Evolutionary conservation across 2,329 filamentous ascomycete species (phyloP).

Genomic region (Corinectria fuckeliana): DNA sequence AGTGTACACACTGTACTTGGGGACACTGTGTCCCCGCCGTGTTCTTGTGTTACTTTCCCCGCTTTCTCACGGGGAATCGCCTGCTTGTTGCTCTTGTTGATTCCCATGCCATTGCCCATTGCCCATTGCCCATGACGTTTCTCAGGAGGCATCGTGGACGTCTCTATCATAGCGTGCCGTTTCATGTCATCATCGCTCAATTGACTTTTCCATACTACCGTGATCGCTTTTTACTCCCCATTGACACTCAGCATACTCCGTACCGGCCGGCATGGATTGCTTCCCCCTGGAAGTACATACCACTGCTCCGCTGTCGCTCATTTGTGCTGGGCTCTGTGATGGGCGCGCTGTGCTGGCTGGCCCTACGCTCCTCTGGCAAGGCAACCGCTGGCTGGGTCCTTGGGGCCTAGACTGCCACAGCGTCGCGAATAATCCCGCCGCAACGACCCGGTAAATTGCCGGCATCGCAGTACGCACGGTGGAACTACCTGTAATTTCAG

Average conservation of each 20-base stretch:
- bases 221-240: no score
- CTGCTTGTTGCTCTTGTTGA: background rate
- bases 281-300: background rate
- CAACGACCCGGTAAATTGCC: conserved; percentile 41
- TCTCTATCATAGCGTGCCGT: background rate
- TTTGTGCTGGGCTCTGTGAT: background rate
- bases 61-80: conserved; percentile 22
- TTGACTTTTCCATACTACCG: background rate
- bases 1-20: background rate
- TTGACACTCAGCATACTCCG: no score
- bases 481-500: conserved; percentile 36
- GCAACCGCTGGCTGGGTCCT: conserved; percentile 21
- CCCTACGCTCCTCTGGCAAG: conserved; percentile 11
- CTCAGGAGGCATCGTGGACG: background rate
- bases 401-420: no score
- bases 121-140: background rate
- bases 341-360: background rate
- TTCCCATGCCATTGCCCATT: background rate
- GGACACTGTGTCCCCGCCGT: background rate
- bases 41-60: conserved; percentile 27
- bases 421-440: conserved; percentile 38
- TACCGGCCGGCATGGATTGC: background rate
- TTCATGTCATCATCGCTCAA: background rate
- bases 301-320: conserved; percentile 10
- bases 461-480: conserved; percentile 36